Evolutionary conservation across 2,329 filamentous ascomycete genomes (phyloP).

Genomic region (Calonectria pseudoreteaudii): DNA sequence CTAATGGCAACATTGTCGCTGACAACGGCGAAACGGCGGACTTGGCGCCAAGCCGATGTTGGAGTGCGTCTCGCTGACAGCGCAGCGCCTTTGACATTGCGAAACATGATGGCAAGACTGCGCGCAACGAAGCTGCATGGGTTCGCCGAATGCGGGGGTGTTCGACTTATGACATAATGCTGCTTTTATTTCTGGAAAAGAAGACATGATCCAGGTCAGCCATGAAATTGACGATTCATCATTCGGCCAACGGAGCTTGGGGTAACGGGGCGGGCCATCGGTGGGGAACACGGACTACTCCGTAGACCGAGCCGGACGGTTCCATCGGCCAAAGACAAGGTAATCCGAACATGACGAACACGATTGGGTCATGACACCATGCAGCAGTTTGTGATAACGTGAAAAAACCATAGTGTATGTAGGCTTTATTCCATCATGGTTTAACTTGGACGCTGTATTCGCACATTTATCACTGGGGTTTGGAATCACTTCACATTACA

Average conservation of each 20-base stretch:
- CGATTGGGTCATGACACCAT: neutral
- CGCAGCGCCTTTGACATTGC: neutral
- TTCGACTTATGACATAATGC: conserved; percentile 13
- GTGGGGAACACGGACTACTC: neutral
- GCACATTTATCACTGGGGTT: neutral
- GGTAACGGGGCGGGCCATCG: no score
- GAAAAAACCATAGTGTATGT: neutral
- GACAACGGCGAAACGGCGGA: neutral
- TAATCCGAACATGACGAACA: neutral
- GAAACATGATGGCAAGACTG: conserved; percentile 6
- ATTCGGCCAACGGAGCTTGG: neutral
- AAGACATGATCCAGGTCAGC: no score
- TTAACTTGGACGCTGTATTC: neutral
- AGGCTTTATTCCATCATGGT: neutral
- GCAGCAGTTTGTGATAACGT: neutral
- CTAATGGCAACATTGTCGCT: conserved; percentile 31
- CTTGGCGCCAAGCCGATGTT: neutral
- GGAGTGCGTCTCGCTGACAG: neutral
- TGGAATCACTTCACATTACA: no score
- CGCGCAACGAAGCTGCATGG: neutral
- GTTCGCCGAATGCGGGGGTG: neutral
- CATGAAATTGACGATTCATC: neutral
- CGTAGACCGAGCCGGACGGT: neutral
- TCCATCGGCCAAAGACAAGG: neutral
- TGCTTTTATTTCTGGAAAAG: neutral